A percentile compares a stretch with the other conserved stretches of the same genome.
phyloP scores from a whole-genome alignment of 78 protist genomes.

The Cyanophora paradoxa region DNA sequence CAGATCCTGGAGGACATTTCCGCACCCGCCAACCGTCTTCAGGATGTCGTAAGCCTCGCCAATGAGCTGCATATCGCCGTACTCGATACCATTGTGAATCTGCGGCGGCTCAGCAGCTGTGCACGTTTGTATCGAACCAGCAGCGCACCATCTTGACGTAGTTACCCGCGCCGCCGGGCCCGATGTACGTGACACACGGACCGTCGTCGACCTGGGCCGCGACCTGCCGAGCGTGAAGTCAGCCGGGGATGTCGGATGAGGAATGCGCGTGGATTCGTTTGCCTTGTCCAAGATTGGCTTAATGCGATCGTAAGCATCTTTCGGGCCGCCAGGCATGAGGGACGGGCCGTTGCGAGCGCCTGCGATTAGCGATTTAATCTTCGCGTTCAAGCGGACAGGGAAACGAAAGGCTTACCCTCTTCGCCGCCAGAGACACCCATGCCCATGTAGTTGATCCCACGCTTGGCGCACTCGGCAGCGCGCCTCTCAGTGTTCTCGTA shows the following conservation, averaged over 20 bases:
- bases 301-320: conserved; percentile 44
- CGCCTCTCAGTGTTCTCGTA: conserved; percentile 76
- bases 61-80: conserved; percentile 95
- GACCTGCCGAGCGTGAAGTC: too few species aligned
- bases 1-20: too few species aligned
- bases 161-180: conserved; percentile 95
- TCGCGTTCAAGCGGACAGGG: too few species aligned
- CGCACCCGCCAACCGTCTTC: neutral
- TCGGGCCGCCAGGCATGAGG: conserved; percentile 94
- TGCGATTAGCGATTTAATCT: too few species aligned
- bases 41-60: conserved; percentile 64
- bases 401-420: conserved; percentile 54
- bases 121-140: neutral
- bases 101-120: neutral
- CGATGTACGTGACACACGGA: conserved; percentile 52
- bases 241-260: too few species aligned
- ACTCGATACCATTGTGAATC: conserved; percentile 93
- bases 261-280: too few species aligned
- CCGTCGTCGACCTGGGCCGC: neutral
- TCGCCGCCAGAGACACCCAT: conserved; percentile 97
- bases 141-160: conserved; percentile 91
- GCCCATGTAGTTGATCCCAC: conserved; percentile 78
- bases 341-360: conserved; percentile 96
- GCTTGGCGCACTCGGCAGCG: conserved; percentile 32
- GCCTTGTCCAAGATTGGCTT: conserved; percentile 56